Evolutionary conservation across 805 yeast species (phyloP).

Genomic region (Helenozyma baotianmanensis): DNA sequence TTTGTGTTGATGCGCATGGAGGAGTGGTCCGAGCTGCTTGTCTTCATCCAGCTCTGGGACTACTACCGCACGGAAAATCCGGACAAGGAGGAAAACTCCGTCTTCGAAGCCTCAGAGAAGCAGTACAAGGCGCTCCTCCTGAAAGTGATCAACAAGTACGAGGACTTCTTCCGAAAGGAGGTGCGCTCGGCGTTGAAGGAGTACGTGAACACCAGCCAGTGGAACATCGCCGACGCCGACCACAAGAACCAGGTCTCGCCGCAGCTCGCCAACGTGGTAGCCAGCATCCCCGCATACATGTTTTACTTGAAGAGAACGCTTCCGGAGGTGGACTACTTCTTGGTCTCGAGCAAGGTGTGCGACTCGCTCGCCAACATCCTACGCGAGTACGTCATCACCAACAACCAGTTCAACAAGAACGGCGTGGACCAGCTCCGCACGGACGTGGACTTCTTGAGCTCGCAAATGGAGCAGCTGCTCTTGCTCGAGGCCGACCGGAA

Average conservation of each 20-base stretch:
- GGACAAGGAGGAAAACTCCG: slow-evolving; percentile 18
- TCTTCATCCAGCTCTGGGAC: slow-evolving; percentile 38
- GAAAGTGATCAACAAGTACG: slow-evolving; percentile 19
- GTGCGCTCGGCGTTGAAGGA: slow-evolving; percentile 27
- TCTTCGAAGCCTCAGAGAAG: slow-evolving; percentile 25
- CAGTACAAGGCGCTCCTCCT: slow-evolving; percentile 20
- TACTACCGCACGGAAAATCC: slow-evolving; percentile 21
- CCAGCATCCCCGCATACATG: slow-evolving; percentile 24
- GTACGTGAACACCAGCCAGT: slow-evolving; percentile 33
- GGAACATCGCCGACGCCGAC: slow-evolving; percentile 21
- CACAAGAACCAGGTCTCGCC: slow-evolving; percentile 14
- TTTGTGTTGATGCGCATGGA: slow-evolving; percentile 27
- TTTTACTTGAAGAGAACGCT: slow-evolving; percentile 19
- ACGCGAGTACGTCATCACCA: slow-evolving; percentile 36
- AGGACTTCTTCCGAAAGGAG: slow-evolving; percentile 30
- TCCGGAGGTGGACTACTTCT: slow-evolving; percentile 27
- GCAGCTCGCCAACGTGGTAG: slow-evolving; percentile 20
- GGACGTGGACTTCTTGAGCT: slow-evolving; percentile 24
- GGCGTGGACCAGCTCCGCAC: slow-evolving; percentile 31
- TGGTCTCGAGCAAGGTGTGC: slow-evolving; percentile 24
- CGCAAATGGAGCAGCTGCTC: slow-evolving; percentile 16
- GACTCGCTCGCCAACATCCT: slow-evolving; percentile 24
- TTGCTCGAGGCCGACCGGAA: slow-evolving; percentile 12
- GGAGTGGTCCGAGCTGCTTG: slow-evolving; percentile 35
- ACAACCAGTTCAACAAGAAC: slow-evolving; percentile 28